A percentile compares a stretch with the other conserved stretches of the same genome.
phyloP scores from a whole-genome alignment of 1,139 yeast species.

The Kodamaea arcana region DNA sequence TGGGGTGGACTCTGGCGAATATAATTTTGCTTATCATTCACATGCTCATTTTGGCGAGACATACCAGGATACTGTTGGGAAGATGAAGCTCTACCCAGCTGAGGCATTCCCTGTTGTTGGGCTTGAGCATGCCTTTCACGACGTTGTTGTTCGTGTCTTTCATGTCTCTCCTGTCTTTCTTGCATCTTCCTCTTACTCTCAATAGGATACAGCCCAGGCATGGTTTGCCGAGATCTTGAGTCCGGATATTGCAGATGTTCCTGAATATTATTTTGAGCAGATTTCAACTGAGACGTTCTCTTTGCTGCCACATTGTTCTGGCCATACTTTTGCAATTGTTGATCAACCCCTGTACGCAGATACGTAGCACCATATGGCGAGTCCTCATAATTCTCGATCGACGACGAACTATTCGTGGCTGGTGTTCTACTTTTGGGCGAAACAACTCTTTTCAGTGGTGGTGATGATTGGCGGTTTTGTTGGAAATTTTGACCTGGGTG shows the following conservation, averaged over 20 bases:
- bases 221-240: slow-evolving; percentile 10
- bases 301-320: slow-evolving; percentile 10
- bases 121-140: slow-evolving; percentile 1
- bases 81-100: not conserved
- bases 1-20: slow-evolving; percentile 3
- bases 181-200: slow-evolving; percentile 1
- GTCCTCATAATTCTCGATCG: slow-evolving; percentile 7
- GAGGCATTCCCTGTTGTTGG: not conserved
- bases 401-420: not conserved
- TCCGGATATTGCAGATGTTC: slow-evolving; percentile 3
- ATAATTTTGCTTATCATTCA: not conserved
- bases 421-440: not conserved
- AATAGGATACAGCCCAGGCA: slow-evolving; percentile 5
- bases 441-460: not conserved
- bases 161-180: slow-evolving; percentile 2
- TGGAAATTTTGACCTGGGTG: not conserved
- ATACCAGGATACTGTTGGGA: not conserved
- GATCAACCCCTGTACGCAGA: slow-evolving; percentile 12
- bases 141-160: slow-evolving; percentile 1
- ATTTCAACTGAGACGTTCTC: slow-evolving; percentile 10
- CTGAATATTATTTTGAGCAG: slow-evolving; percentile 9
- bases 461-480: not conserved
- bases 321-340: slow-evolving; percentile 10
- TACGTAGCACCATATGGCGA: slow-evolving; percentile 21
- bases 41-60: not conserved